Base-by-base conservation (phyloP, 192 early-diverging fungal genomes). In the Coemansia sp. region DNA sequence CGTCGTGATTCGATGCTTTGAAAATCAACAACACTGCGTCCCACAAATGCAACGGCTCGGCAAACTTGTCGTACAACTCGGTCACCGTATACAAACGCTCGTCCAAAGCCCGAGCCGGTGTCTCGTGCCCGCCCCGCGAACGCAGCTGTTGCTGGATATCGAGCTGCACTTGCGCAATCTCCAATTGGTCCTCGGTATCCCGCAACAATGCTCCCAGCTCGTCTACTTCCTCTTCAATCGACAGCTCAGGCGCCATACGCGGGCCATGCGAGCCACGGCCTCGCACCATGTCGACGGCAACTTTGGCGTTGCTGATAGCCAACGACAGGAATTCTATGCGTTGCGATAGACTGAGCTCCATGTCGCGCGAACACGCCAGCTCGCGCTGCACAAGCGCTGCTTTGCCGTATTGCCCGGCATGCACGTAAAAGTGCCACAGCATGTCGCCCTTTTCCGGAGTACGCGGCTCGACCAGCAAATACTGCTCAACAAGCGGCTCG, bases 371-470 rank as follows among this genome's bases (percentile, higher is more conserved):
- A 61, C 62, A 74, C 52, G 62, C 85, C 59, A 76, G 73, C 66
- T 69, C 74, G 41, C 65, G 71, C 64, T 70, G 85, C 63, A 76
- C 84, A 47, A 84, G 38, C 3, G 90, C 87, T 1, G 89, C 90
- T 14, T 81, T 79, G 37, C 71, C 72, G 62, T 83, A 87, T 62
- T 83, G 78, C 47, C 73, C 65, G 14, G 80, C 62, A 54, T 86
- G 85, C 48, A 87, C 81, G 59, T 90, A 92, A 67, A 77, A 90
- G 23, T 83, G 73, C 85, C 88, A 91, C 25, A 92, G 77, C 65
- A 88, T 78, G 56, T 90, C 87, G 31, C 71, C 65, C 49, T 82
- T 82, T 31, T 74, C 73, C 21, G 82, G 31, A 0, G 84, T 84
- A 35, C 72, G 79, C 49, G 80, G 82, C 69, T 85, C 81, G 10